Evolutionary conservation across 495 filamentous ascomycete species (phyloP).

Genomic region (Podospora australis): DNA sequence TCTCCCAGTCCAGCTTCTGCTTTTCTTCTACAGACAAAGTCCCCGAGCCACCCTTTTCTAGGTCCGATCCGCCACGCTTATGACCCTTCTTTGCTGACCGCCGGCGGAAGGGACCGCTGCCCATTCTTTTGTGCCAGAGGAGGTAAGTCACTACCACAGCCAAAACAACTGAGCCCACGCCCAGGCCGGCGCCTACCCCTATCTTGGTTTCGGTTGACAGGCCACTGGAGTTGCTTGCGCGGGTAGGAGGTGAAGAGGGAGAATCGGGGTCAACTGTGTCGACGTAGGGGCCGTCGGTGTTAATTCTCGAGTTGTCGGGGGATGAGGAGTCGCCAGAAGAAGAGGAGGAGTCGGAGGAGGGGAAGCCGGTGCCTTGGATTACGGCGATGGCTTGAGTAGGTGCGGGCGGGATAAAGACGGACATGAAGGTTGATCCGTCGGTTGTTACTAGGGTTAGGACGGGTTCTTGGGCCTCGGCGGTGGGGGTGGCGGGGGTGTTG

Average conservation of each 20-base stretch:
- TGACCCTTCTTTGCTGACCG: background rate
- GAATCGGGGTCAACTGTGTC: slow-evolving; percentile 1
- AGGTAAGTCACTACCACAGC: background rate
- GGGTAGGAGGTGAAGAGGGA: background rate
- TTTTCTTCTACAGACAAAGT: slow-evolving; percentile 7
- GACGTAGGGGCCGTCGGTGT: background rate
- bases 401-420: slow-evolving; percentile 14
- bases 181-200: slow-evolving; percentile 18
- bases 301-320: background rate
- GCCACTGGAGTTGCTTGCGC: background rate
- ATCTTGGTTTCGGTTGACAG: slow-evolving; percentile 17
- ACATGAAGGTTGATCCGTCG: slow-evolving; percentile 14
- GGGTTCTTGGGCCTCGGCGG: background rate
- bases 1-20: slow-evolving; percentile 23
- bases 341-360: background rate
- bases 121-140: slow-evolving; percentile 19
- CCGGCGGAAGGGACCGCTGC: background rate
- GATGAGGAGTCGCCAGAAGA: background rate
- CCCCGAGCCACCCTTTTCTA: background rate
- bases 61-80: background rate
- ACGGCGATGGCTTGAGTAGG: slow-evolving; percentile 9
- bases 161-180: slow-evolving; percentile 7
- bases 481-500: background rate
- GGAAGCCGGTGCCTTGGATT: background rate
- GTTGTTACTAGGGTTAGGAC: slow-evolving; percentile 4